A percentile compares a stretch with the other conserved stretches of the same genome.
Evolutionary conservation across 768 basidiomycete species (phyloP).

Genomic region (Suillus occidentalis): DNA sequence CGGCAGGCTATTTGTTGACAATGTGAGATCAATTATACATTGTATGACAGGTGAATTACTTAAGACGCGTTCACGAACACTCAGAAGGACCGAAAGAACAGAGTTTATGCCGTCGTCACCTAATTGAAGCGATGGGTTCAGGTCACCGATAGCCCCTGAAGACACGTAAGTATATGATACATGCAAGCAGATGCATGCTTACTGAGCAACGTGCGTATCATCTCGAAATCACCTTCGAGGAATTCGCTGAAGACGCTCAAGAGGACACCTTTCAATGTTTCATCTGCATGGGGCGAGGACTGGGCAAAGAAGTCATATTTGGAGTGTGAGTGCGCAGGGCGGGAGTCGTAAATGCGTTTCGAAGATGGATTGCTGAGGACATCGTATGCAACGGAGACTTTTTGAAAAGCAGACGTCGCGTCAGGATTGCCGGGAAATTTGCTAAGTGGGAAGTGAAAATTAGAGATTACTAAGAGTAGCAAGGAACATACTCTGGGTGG

Average conservation of each 20-base stretch:
- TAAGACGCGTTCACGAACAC: slow-evolving; percentile 72
- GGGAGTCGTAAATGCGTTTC: slow-evolving; percentile 66
- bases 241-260: slow-evolving; percentile 79
- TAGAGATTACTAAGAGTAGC: background rate
- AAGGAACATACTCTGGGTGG: slow-evolving; percentile 76
- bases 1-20: slow-evolving; percentile 57
- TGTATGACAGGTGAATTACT: slow-evolving; percentile 44
- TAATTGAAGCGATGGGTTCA: slow-evolving; percentile 75
- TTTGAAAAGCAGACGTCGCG: slow-evolving; percentile 84
- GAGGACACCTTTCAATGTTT: slow-evolving; percentile 76
- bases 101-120: slow-evolving; percentile 79
- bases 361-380: slow-evolving; percentile 74
- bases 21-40: background rate
- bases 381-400: slow-evolving; percentile 81
- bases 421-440: slow-evolving; percentile 76
- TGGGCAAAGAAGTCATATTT: slow-evolving; percentile 54
- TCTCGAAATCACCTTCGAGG: slow-evolving; percentile 83
- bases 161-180: slow-evolving; percentile 1
- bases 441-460: slow-evolving; percentile 39
- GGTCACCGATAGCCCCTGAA: slow-evolving; percentile 72
- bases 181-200: slow-evolving; percentile 25
- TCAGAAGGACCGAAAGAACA: slow-evolving; percentile 66
- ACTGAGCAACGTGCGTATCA: slow-evolving; percentile 77
- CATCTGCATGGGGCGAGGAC: slow-evolving; percentile 62
- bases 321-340: slow-evolving; percentile 39